Base-by-base conservation (phyloP, 108 stramenopile genomes). In the Hondaea fermentalgiana region DNA sequence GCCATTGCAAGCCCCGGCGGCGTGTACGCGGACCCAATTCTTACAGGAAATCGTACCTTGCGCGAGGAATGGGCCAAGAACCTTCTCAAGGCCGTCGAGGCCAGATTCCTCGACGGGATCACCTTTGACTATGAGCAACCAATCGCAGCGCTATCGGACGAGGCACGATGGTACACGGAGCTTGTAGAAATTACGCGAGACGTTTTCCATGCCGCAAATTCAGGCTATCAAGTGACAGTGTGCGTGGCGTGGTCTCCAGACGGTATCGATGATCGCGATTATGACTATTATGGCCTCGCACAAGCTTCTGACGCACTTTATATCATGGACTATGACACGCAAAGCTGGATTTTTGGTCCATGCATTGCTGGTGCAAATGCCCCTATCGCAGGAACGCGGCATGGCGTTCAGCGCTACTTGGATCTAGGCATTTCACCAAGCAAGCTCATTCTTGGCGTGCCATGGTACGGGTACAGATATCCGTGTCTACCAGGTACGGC, bases 301-400 rank as follows among this genome's bases (percentile, higher is more conserved):
- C 60, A 91, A 10, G 93, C 90, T 5, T 88, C 88, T 10, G 94
- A 94, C 72, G 57, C 90, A 4, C 72, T 92, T 42, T 94, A 92
- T 72, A 90, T 94, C 25, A 94, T 94, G 94, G 92, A 91, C 72
- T 94, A 94, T 45, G 94, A 94, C 60, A 93, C 93, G 47, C 92
- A 89, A 3, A 88, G 90, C n/a, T 93, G 91, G 76, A 91, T 93
- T 25, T 88, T 92, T 42, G 92, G 89, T 35, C 76, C 72, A 23
- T 93, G 93, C 88, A 91, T 93, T 43, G 93, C 94, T 16, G 51
- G 83, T 8, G 92, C 93, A 5, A 93, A 93, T 87, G 92, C 92
- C n/a, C 93, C 94, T 0, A 87, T 91, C n/a, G 14, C 88, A 23
- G 91, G 91, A 5, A 89, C 91, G 72, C 64, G 44, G 53, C 28